Evolutionary conservation across 108 stramenopile species (phyloP), one percentile per base, ranked within the genome.

Genomic region (Mayamaea pseudoterrestris): DNA sequence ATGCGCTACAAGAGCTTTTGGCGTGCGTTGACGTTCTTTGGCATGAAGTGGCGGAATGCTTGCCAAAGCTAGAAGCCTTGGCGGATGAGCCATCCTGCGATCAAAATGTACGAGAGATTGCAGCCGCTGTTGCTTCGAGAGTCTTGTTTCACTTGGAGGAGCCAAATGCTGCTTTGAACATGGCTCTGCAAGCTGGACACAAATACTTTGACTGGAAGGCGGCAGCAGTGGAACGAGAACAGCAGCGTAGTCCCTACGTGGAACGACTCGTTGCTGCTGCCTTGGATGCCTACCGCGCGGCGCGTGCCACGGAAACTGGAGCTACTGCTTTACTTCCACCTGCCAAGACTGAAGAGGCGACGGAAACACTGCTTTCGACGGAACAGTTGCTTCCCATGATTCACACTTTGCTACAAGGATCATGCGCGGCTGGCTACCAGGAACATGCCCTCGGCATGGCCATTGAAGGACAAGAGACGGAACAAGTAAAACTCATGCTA

Each of bases 121-220:
- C 97, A 18, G 90, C 94, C 26, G 88, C 93, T 5, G 73, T 98
- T 1, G 95, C 97, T 0, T 79, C 82, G 26, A 85, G 93, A 30
- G 89, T 92, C 43, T 98, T 93, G 50, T 99, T 92, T 50, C 96
- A 98, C 56, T 65, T 99, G 30, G 93, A 98, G 57, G 97, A 98
- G 65, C 96, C 96, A 43, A 59, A 71, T 17, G 95, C 98, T 37
- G 93, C 99, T 6, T 61, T 99, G 31, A 78, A 94, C 5, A 71
- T 98, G 47, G 74, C 91, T 23, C 51, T 93, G 40, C 81, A 80
- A n/a, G 75, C 74, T 30, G 91, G 91, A 2, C 68, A 64, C n/a
- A 55, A 52, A 18, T 76, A 93, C 55, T 94, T 98, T 57, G 84
- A 95, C 44, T n/a, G n/a, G n/a, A n/a, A n/a, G n/a, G n/a, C n/a